These are phyloP conservation scores for Monilinia fructigena DNA, from an alignment of 2,329 filamentous ascomycete species.

Conservation along the genomic window DNA sequence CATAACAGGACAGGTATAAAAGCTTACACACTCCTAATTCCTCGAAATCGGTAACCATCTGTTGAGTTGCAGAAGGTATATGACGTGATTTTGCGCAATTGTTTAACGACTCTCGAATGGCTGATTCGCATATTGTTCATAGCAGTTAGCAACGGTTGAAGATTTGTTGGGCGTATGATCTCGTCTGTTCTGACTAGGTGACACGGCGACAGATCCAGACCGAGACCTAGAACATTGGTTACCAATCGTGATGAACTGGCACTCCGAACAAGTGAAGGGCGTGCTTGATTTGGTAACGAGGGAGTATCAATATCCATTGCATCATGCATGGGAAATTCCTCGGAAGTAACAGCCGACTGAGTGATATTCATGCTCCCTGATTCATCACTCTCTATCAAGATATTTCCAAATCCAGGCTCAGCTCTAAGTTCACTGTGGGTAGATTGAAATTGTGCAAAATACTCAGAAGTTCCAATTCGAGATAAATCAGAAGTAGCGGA, in stretches of 20 bases:
- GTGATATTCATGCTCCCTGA: not conserved
- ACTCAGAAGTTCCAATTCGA: too few relatives aligned
- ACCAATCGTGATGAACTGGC: not conserved
- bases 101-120: not conserved
- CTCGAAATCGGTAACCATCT: not conserved
- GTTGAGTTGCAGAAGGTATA: not conserved
- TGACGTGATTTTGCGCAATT: not conserved
- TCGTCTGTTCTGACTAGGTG: not conserved
- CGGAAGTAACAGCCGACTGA: not conserved
- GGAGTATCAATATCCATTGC: not conserved
- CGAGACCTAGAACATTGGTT: not conserved
- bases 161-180: too few relatives aligned
- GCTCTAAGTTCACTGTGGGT: accelerated
- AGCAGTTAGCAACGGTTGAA: not conserved
- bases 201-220: not conserved
- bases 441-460: not conserved
- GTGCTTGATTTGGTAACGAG: too few relatives aligned
- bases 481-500: accelerated
- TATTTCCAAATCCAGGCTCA: not conserved
- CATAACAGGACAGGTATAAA: not conserved
- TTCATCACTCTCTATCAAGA: not conserved
- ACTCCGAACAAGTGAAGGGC: not conserved
- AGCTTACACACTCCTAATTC: not conserved
- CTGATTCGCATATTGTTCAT: not conserved
- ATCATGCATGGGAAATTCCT: not conserved